These are phyloP conservation scores for Drechslerella dactyloides DNA, from an alignment of 2,329 filamentous ascomycete genomes.

Conservation along the genomic window DNA sequence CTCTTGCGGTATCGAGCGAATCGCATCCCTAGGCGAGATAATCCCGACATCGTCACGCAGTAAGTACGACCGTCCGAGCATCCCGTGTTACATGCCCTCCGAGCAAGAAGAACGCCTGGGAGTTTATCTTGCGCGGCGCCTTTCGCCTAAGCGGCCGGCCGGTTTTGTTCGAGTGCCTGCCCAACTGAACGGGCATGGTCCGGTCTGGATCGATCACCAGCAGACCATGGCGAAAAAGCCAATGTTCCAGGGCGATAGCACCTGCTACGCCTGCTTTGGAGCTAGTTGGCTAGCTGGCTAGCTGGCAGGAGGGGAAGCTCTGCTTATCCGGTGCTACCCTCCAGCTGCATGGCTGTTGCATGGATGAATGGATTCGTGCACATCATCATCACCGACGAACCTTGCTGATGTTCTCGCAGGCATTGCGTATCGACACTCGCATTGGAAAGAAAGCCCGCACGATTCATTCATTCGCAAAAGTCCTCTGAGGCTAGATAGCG, in stretches of 20 bases:
- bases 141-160: constrained; percentile 4
- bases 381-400: too few species aligned
- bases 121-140: constrained; percentile 46
- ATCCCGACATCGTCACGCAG: background rate
- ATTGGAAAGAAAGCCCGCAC: constrained; percentile 1
- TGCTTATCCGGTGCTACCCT: constrained; percentile 35
- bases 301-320: constrained; percentile 23
- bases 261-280: constrained; percentile 3
- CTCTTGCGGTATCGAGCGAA: background rate
- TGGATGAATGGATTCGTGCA: background rate
- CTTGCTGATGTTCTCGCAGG: background rate
- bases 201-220: background rate
- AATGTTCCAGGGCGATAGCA: background rate
- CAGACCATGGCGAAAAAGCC: constrained; percentile 5
- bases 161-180: background rate
- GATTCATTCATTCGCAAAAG: too few species aligned
- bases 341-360: background rate
- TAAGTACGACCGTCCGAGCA: background rate
- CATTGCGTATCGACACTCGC: background rate
- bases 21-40: constrained; percentile 8
- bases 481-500: background rate
- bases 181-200: background rate
- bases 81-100: background rate
- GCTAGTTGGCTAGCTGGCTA: constrained; percentile 13
- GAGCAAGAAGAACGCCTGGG: background rate